These are phyloP conservation scores for Daldinia childiae DNA, from an alignment of 495 filamentous ascomycete species.

Conservation along the genomic window DNA sequence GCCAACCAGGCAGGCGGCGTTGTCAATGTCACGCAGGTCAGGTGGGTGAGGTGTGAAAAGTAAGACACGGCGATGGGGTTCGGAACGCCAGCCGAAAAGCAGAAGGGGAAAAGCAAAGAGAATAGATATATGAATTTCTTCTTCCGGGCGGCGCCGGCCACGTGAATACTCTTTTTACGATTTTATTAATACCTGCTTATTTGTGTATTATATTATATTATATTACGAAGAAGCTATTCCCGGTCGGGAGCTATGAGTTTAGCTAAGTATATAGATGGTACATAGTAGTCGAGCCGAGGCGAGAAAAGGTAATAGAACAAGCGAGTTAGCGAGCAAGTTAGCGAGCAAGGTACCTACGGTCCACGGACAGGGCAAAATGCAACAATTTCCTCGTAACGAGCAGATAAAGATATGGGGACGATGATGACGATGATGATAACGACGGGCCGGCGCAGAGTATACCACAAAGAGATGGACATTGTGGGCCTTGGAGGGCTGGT, in stretches of 20 bases:
- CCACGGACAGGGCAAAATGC: too few relatives aligned
- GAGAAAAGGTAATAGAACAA: not conserved
- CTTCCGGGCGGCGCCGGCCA: not conserved
- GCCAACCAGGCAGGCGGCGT: not conserved
- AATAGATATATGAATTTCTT: not conserved
- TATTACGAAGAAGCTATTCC: too few relatives aligned
- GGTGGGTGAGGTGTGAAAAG: not conserved
- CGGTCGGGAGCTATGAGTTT: too few relatives aligned
- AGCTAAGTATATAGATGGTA: too few relatives aligned
- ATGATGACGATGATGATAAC: conserved; percentile 7
- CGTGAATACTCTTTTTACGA: not conserved
- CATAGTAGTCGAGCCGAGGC: too few relatives aligned
- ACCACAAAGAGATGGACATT: conserved; percentile 9
- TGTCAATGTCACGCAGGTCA: not conserved
- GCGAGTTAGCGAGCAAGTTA: not conserved
- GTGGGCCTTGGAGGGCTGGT: not conserved
- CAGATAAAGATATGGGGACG: too few relatives aligned
- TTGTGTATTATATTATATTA: too few relatives aligned
- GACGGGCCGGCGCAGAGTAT: conserved; percentile 21
- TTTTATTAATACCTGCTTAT: not conserved
- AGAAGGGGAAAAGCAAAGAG: not conserved
- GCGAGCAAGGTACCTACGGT: too few relatives aligned
- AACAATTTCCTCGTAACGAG: too few relatives aligned
- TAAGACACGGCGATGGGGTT: conserved; percentile 18
- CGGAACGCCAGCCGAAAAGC: conserved; percentile 27